Percentiles rank a stretch among this genome's conserved stretches.
Evolutionary conservation across 768 basidiomycete genomes (phyloP).

Genomic region (Tylopilus felleus): DNA sequence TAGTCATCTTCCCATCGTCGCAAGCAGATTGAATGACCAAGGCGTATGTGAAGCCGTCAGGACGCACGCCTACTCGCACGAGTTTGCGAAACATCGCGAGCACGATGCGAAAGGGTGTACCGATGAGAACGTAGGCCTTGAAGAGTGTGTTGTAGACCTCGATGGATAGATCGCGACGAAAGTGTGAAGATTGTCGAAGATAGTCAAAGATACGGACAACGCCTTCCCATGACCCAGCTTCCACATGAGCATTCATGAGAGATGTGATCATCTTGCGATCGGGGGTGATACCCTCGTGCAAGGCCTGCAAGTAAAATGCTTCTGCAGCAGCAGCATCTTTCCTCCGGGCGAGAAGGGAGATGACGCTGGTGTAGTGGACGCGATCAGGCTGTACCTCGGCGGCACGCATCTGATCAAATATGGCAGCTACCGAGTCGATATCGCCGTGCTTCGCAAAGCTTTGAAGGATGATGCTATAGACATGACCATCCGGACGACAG

Average conservation of each 20-base stretch:
- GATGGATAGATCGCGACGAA: conserved; percentile 45
- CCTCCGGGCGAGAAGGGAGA: conserved; percentile 60
- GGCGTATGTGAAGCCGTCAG: conserved; percentile 64
- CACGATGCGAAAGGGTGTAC: conserved; percentile 69
- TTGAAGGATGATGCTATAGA: conserved; percentile 61
- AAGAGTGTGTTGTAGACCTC: conserved; percentile 74
- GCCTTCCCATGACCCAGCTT: conserved; percentile 74
- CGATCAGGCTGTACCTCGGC: conserved; percentile 44
- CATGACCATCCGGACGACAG: conserved; percentile 48
- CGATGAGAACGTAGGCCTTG: conserved; percentile 79
- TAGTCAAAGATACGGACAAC: conserved; percentile 70
- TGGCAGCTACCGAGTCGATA: conserved; percentile 43
- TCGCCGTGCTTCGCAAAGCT: conserved; percentile 55
- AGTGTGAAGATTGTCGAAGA: conserved; percentile 37
- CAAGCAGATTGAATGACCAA: conserved; percentile 79
- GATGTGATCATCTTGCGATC: conserved; percentile 64
- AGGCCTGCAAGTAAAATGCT: conserved; percentile 59
- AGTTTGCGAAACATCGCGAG: conserved; percentile 59
- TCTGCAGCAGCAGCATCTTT: conserved; percentile 65
- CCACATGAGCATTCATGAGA: conserved; percentile 81
- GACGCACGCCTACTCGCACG: conserved; percentile 45
- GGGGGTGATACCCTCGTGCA: conserved; percentile 58
- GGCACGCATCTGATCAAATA: conserved; percentile 61
- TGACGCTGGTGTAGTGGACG: conserved; percentile 62
- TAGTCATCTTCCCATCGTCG: conserved; percentile 60